These are phyloP conservation scores for Prunus davidiana DNA, from an alignment of 306 rosid species.

Conservation along the genomic window DNA sequence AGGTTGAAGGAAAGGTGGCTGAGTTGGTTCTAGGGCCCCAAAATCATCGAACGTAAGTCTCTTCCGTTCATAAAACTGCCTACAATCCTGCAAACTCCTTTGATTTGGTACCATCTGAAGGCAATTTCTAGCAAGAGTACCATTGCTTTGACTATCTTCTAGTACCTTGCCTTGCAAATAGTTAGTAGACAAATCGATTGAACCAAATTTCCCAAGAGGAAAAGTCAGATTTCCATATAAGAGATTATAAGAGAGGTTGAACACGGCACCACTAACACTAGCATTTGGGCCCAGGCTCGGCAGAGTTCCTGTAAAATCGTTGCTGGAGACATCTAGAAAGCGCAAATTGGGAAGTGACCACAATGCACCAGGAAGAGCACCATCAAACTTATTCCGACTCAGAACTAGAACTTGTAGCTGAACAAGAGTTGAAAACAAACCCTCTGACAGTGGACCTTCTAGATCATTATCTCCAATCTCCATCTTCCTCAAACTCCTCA, in stretches of 20 bases:
- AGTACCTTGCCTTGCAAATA: constrained; percentile 61
- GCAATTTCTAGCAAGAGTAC: constrained; percentile 57
- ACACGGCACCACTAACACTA: constrained; percentile 24
- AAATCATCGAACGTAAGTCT: constrained; percentile 32
- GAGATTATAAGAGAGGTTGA: constrained; percentile 68
- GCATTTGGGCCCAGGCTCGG: constrained; percentile 30
- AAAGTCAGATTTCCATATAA: constrained; percentile 59
- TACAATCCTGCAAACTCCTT: constrained; percentile 52
- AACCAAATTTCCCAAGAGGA: constrained; percentile 25
- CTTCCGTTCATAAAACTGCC: constrained; percentile 47
- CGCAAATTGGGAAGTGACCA: constrained; percentile 47
- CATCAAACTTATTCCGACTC: constrained; percentile 48
- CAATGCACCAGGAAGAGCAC: constrained; percentile 44
- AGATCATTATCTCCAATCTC: constrained; percentile 32
- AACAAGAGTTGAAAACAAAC: constrained; percentile 37
- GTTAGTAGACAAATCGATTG: constrained; percentile 67
- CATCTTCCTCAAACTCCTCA: constrained; percentile 37
- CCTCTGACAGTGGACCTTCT: constrained; percentile 40
- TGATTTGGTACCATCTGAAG: constrained; percentile 45
- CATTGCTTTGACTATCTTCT: constrained; percentile 32
- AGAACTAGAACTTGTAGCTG: constrained; percentile 41
- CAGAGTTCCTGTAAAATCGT: constrained; percentile 57
- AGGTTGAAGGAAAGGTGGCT: not conserved
- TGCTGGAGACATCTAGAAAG: constrained; percentile 60
- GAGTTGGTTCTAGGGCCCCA: constrained; percentile 20